Conservation (phyloP, 2,329 filamentous ascomycete species). For the Colletotrichum musicola region DNA sequence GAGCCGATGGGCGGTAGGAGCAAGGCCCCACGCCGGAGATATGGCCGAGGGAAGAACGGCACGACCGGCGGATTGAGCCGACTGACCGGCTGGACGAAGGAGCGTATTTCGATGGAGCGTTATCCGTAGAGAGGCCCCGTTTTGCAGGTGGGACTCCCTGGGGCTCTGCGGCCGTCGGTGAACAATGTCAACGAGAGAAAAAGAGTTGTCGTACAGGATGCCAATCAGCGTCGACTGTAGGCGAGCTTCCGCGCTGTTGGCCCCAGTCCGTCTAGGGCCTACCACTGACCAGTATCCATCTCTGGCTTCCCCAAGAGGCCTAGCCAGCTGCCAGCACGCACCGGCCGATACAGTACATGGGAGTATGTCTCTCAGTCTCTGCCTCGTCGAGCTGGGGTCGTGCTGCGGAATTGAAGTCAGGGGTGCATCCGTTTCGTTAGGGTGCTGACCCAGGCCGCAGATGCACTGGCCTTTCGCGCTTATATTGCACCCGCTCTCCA, state of each 20-base stretch:
- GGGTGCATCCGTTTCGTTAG: conserved; percentile 8
- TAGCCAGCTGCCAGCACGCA: conserved; percentile 1
- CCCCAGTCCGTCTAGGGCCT: not conserved
- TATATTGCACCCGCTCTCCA: conserved; percentile 12
- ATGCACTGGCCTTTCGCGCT: conserved; percentile 25
- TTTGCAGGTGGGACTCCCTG: conserved; percentile 8
- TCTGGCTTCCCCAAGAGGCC: conserved; percentile 1
- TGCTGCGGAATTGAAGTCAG: conserved; percentile 2
- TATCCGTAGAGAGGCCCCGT: conserved; percentile 12
- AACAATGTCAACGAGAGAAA: not conserved
- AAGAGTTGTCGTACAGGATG: not conserved
- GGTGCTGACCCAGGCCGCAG: conserved; percentile 21
- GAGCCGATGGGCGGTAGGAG: not conserved
- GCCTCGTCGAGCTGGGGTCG: conserved; percentile 7
- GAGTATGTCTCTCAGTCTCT: conserved; percentile 3
- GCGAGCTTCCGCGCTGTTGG: conserved; percentile 3
- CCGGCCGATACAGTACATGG: not conserved
- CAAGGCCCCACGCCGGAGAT: conserved; percentile 12
- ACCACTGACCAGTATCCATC: not conserved
- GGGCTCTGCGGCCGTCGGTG: conserved; percentile 29
- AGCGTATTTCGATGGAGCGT: conserved; percentile 17
- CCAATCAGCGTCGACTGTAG: conserved; percentile 18
- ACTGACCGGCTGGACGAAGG: conserved; percentile 15
- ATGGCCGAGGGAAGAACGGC: conserved; percentile 18
- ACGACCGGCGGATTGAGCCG: conserved; percentile 25